Evolutionary conservation across 495 filamentous ascomycete genomes (phyloP), one percentile per base, ranked within the genome.

Genomic region (Chlorociboria aeruginascens): DNA sequence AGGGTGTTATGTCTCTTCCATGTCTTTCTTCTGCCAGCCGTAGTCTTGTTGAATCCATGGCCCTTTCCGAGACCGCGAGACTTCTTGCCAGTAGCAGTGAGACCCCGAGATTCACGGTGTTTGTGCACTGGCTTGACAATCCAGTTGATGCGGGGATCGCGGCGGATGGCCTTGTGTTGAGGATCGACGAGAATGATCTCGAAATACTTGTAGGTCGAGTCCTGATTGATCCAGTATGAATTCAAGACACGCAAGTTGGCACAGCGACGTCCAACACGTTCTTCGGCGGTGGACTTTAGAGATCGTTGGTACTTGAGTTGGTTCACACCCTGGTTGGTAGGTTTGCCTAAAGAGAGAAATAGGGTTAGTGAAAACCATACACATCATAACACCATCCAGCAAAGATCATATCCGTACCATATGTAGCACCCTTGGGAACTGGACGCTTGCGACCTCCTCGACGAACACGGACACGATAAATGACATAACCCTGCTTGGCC

Each of bases 171-270:
- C 81, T 96, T 97, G 85, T 99, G 92, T 76, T 93, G 82, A 64
- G 92, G 93, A 76, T 99, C 92, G 66, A 99, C 93, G 59, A 96
- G 85, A 77, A 99, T 96, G 69, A 99, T 81, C 74, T 99, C 92
- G 75, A 79, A 99, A 82, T 97, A 99, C 80, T 99, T 99, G 86
- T 97, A 99, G 72, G 92, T 97, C 46, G 89, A 95, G 78, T 99
- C 92, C 79, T 99, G 92, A 81, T 99, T 99, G 82, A 97, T 88
- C 92, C 92, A 99, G 87, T 99, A 99, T 59, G 89, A 95, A 80
- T 97, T 99, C 66, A 99, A 81, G 58, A 99, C 93, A 59, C 92
- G 85, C 69, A 98, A 73, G 76, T 98, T 98, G 73, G 89, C 87
- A 76, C 88, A 95, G 65, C 89, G 89, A 68, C 90, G 89, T 62